Percentiles rank a stretch among this genome's conserved stretches.
phyloP scores from a whole-genome alignment of 2,329 filamentous ascomycete genomes.

The Leptodontidium sp. region DNA sequence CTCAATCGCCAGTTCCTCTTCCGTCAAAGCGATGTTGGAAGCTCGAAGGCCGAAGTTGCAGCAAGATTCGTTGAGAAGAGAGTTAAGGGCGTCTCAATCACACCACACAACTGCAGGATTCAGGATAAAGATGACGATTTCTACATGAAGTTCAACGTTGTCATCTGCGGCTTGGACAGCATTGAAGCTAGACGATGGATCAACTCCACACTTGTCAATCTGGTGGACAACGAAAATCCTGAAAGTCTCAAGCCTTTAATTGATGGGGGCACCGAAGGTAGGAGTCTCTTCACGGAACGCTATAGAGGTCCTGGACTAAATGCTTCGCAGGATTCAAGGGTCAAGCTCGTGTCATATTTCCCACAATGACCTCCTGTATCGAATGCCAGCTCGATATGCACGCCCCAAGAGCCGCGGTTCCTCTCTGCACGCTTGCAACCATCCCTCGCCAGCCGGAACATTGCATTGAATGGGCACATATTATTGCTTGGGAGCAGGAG shows the following conservation, averaged over 20 bases:
- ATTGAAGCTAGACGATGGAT: constrained; percentile 99
- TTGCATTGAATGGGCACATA: constrained; percentile 98
- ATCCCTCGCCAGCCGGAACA: constrained; percentile 97
- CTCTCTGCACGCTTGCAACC: constrained; percentile 93
- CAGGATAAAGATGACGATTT: constrained; percentile 97
- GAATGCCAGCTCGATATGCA: constrained; percentile 99
- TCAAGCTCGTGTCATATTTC: constrained; percentile 90
- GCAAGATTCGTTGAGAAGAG: constrained; percentile 90
- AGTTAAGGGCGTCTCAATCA: constrained; percentile 91
- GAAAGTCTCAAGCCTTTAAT: constrained; percentile 93
- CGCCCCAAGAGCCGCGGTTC: constrained; percentile 94
- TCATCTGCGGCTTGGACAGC: constrained; percentile 94
- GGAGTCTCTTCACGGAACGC: neutral
- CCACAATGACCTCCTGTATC: constrained; percentile 93
- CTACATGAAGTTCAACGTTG: constrained; percentile 95
- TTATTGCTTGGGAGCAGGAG: constrained; percentile 94
- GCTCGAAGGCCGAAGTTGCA: constrained; percentile 91
- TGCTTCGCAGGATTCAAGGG: constrained; percentile 83
- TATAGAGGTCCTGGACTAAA: constrained; percentile 3
- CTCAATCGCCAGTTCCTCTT: constrained; percentile 98
- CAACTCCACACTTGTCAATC: constrained; percentile 88
- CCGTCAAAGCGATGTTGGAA: constrained; percentile 88
- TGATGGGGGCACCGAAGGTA: constrained; percentile 93
- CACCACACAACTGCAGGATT: constrained; percentile 91
- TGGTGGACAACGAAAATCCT: constrained; percentile 84